Percentiles rank a stretch among this genome's conserved stretches.
Conservation (phyloP, 106 monocot species). For the Iris macrosiphon region DNA sequence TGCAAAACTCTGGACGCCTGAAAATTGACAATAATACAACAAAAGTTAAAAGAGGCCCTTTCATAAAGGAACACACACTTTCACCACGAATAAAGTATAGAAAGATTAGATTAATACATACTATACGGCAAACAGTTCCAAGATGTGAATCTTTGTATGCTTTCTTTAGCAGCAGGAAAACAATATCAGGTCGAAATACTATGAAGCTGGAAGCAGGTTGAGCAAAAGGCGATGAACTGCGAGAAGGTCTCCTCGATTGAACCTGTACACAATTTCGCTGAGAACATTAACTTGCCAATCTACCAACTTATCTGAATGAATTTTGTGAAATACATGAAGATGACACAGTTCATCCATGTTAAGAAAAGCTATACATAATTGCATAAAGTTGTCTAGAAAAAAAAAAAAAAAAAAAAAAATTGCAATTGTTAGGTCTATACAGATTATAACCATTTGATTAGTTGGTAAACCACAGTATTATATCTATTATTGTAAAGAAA, state of each 20-base stretch:
- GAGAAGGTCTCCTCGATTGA: slow-evolving; percentile 65
- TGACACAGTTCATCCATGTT: too few species aligned
- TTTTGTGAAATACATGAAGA: too few species aligned
- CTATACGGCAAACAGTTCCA: slow-evolving; percentile 64
- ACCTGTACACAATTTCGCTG: slow-evolving; percentile 28
- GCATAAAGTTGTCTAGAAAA: too few species aligned
- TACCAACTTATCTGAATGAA: too few species aligned
- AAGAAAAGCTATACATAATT: too few species aligned
- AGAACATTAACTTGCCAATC: too few species aligned
- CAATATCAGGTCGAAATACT: slow-evolving; percentile 79
- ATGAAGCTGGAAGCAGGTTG: slow-evolving; percentile 42
- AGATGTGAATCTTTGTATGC: slow-evolving; percentile 70
- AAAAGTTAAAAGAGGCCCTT: neutral
- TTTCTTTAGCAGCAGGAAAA: slow-evolving; percentile 67
- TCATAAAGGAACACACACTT: neutral
- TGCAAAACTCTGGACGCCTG: slow-evolving; percentile 72
- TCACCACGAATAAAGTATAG: neutral
- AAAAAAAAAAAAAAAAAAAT: too few species aligned
- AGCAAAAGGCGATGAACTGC: slow-evolving; percentile 45
- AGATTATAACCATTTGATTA: too few species aligned
- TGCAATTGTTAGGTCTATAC: too few species aligned
- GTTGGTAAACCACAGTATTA: too few species aligned
- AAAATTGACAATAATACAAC: slow-evolving; percentile 8
- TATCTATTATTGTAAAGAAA: too few species aligned
- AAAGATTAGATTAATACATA: slow-evolving; percentile 29